These are phyloP conservation scores for Anthracocystis walkeri DNA, from an alignment of 1,284 basidiomycete genomes.

Conservation along the genomic window DNA sequence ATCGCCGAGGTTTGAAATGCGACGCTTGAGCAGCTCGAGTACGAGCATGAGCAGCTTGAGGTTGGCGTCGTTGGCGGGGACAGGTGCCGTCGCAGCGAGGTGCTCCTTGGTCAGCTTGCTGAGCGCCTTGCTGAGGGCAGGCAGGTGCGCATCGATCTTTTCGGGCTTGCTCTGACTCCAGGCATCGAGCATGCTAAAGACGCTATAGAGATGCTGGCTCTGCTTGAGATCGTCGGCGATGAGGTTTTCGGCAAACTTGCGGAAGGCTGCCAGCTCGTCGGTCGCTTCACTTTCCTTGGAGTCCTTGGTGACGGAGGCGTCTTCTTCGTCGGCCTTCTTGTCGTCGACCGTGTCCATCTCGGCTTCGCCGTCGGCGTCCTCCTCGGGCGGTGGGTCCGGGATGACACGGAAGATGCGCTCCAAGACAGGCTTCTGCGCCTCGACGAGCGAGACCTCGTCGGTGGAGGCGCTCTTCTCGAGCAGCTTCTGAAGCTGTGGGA, in stretches of 20 bases:
- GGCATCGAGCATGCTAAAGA: conserved; percentile 87
- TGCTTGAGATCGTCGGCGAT: conserved; percentile 86
- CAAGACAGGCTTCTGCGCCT: conserved; percentile 74
- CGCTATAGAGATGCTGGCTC: conserved; percentile 80
- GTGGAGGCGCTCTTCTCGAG: conserved; percentile 72
- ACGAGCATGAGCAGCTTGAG: conserved; percentile 72
- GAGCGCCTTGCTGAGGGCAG: conserved; percentile 84
- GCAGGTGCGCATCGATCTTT: conserved; percentile 82
- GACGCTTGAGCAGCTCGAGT: conserved; percentile 73
- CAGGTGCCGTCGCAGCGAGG: conserved; percentile 73
- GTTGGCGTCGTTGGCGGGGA: conserved; percentile 60
- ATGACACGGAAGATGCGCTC: conserved; percentile 86
- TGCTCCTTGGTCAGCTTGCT: conserved; percentile 91
- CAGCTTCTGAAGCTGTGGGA: conserved; percentile 84
- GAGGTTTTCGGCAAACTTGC: conserved; percentile 79
- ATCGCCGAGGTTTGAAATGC: conserved; percentile 73
- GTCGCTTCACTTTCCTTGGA: conserved; percentile 31
- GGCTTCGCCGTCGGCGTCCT: conserved; percentile 56
- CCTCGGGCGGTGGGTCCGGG: conserved; percentile 71
- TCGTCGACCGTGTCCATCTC: conserved; percentile 74
- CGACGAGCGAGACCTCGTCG: conserved; percentile 56
- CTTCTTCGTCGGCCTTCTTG: conserved; percentile 78
- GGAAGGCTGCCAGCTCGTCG: conserved; percentile 79
- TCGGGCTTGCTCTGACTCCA: conserved; percentile 87
- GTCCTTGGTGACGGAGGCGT: conserved; percentile 25